A percentile compares a stretch with the other conserved stretches of the same genome.
These are phyloP conservation scores for Leishmania arabica DNA, from an alignment of 208 protist genomes.

Conservation along the genomic window DNA sequence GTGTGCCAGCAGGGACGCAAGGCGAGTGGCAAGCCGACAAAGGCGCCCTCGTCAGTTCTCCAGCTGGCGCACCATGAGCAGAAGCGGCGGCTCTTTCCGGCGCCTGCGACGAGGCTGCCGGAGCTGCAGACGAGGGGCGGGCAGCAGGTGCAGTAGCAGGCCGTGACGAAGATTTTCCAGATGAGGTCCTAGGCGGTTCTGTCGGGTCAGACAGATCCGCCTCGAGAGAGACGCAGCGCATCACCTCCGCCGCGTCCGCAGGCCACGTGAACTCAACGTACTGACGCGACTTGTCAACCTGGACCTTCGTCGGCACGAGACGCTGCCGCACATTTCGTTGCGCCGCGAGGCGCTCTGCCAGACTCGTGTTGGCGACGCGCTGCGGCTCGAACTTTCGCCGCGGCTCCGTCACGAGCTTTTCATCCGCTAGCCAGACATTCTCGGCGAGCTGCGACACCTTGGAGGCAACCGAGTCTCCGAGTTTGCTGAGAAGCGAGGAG, in stretches of 20 bases:
- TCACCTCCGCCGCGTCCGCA: constrained; percentile 26
- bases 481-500: neutral
- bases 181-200: neutral
- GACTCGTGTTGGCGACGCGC: constrained; percentile 34
- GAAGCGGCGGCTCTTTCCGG: neutral
- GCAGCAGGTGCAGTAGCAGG: neutral
- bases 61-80: neutral
- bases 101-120: neutral
- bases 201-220: neutral
- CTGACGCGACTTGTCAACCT: constrained; percentile 52
- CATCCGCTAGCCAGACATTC: constrained; percentile 30
- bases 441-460: constrained; percentile 27
- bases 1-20: neutral
- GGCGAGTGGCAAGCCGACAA: neutral
- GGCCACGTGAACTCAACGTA: constrained; percentile 83
- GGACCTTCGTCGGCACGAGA: constrained; percentile 61
- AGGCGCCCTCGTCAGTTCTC: neutral
- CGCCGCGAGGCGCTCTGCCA: constrained; percentile 60
- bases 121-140: neutral
- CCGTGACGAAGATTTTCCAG: neutral
- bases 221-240: constrained; percentile 6
- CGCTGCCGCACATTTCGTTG: constrained; percentile 54
- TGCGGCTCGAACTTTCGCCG: constrained; percentile 48
- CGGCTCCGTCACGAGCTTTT: constrained; percentile 73
- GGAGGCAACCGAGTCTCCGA: constrained; percentile 32